Conservation (phyloP, 768 basidiomycete species). For the Kockovaella imperatae region DNA sequence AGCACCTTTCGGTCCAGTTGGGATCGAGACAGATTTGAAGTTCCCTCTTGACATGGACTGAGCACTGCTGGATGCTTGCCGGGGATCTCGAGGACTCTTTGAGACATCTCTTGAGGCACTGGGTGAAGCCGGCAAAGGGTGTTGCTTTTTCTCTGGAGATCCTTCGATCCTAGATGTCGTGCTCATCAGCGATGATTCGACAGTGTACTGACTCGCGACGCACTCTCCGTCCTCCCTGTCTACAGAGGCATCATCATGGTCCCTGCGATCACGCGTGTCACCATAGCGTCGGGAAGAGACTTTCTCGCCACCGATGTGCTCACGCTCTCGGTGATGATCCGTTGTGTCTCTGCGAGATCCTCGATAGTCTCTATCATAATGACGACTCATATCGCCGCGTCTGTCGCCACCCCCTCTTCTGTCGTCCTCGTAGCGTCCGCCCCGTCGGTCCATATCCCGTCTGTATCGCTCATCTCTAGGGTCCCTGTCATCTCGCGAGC, state of each 20-base stretch:
- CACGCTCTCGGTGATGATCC: constrained; percentile 1
- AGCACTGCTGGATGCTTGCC: too few relatives aligned
- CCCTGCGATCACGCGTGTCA: constrained; percentile 5
- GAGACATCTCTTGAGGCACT: too few relatives aligned
- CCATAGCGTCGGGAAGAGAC: constrained; percentile 4
- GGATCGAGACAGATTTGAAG: too few relatives aligned
- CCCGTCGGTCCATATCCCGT: constrained; percentile 19
- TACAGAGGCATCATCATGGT: constrained; percentile 26
- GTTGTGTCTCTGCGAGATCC: not conserved
- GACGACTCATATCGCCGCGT: constrained; percentile 23
- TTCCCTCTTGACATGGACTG: too few relatives aligned
- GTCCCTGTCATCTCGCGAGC: too few relatives aligned
- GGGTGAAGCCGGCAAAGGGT: too few relatives aligned
- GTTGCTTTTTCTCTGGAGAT: not conserved
- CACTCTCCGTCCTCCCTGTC: constrained; percentile 81
- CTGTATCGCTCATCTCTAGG: constrained; percentile 14
- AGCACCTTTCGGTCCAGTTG: too few relatives aligned
- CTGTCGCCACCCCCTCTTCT: constrained; percentile 47
- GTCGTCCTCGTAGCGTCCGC: constrained; percentile 10
- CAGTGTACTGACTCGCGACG: too few relatives aligned
- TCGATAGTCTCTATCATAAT: constrained; percentile 3
- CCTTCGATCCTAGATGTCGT: too few relatives aligned
- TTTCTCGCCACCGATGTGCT: not conserved
- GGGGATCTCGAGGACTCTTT: too few relatives aligned
- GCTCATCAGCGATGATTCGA: too few relatives aligned